Evolutionary conservation across 345 rosid genomes (phyloP), one percentile per base, ranked within the genome.

Genomic region (Eucalyptus cloeziana): DNA sequence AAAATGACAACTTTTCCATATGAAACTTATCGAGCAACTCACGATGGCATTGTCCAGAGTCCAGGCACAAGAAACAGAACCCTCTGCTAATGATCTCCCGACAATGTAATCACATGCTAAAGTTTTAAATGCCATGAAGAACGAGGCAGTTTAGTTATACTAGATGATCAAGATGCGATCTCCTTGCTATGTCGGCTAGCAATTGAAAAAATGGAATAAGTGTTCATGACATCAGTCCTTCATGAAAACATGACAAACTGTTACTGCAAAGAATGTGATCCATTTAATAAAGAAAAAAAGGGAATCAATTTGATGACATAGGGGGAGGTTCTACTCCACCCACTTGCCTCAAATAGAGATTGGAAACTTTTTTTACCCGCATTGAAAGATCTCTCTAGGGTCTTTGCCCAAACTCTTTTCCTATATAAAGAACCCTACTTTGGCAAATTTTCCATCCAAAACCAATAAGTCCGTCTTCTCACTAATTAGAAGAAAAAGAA

Each of bases 391-490:
- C 80, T 54, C 44, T 37, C 33, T 80, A 30, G 30, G 49, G n/a
- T 49, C 86, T 86, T 79, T 54, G 13, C 88, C 43, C 52, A 13
- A 45, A 40, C 22, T 87, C 80, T 47, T 22, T 88, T 86, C 58
- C 90, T 88, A 90, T 93, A 91, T 89, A 93, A 90, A 87, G 88
- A 52, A 33, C 16, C 69, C 80, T 86, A 30, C 67, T 14, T n/a
- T 40, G 37, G 40, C 45, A 86, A 30, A 5, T 27, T 17, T 45
- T 49, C 89, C 31, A 88, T 88, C 47, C 60, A 76, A 76, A 37
- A 49, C 50, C 44, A 71, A 9, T 64, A 27, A 49, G 37, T 43
- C 45, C 22, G 14, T 85, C 67, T 51, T n/a, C 62, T 58, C 85
- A 21, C 40, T 21, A 47, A 62, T 9, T 13, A 85, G 62, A 51